Evolutionary conservation across 139 green algal species (phyloP), one percentile per base, ranked within the genome.

Genomic region (Deuterostichococcus epilithicus): DNA sequence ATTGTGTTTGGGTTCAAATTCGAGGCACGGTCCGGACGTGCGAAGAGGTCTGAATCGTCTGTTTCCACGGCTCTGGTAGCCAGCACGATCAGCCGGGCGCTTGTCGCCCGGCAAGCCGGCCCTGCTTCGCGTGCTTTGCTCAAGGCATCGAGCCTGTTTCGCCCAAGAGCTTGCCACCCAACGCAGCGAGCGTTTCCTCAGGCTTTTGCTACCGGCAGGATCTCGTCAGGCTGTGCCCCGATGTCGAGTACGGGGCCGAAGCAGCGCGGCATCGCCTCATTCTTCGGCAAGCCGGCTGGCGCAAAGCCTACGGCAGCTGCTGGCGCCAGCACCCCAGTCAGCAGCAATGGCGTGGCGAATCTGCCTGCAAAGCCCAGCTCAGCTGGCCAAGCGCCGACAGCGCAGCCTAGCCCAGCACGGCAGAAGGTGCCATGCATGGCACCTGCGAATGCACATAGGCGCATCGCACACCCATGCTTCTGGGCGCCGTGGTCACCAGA

Each of bases 181-280:
- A 20, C 28, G 52, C 52, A 63, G 52, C 42, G 42, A 23, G 8
- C 42, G 42, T 8, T 52, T 52, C 42, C 13, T 13, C 8, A 8
- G 13, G 42, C 42, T 52, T 52, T 8, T 13, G 13, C 42, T 23
- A 13, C 42, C 42, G 8, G 42, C 20, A 13, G 26, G 52, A 28
- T 13, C 52, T 13, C 20, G 18, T 20, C 3, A 63, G 52, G 52
- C 18, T 28, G 26, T 63, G 52, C 52, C 52, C 13, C 8, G 52
- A 63, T 63, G 52, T 63, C 52, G 52, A 8, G 13, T 13, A 13
- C 42, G 13, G 28, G 68, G 68, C 52, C 28, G 33, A 76, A 71
- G 63, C 81, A 86, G 38, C 34, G 5, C 5, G 68, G 84, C 73
- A 86, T 86, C 28, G 47, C 82, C 26, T 70, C 35, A 20, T 86